Conservation (phyloP, 2,329 filamentous ascomycete genomes). For the Talaromyces verruculosus region DNA sequence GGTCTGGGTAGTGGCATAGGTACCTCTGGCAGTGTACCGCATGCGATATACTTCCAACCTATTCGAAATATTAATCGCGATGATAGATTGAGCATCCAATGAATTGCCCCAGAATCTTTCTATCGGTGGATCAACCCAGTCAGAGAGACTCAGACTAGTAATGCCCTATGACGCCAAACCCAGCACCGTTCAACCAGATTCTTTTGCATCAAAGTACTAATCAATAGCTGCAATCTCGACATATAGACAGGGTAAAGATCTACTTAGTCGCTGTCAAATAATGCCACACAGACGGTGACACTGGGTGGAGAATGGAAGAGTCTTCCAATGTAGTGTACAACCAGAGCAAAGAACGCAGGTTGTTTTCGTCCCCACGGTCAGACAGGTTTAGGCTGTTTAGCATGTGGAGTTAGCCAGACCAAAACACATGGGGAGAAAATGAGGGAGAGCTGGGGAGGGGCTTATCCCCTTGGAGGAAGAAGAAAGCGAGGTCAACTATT, state of each 20-base stretch:
- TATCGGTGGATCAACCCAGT: background rate
- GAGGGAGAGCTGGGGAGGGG: slow-evolving; percentile 9
- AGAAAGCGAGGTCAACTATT: background rate
- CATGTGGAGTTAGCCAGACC: slow-evolving; percentile 1
- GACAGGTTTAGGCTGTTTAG: background rate
- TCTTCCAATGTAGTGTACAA: background rate
- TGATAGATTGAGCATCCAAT: background rate
- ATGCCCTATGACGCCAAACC: slow-evolving; percentile 19
- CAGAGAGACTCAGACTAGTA: background rate
- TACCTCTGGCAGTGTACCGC: background rate
- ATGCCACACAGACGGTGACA: background rate
- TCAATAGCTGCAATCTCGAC: background rate
- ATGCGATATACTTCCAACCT: background rate
- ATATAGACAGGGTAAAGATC: background rate
- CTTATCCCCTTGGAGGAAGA: background rate
- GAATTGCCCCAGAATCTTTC: background rate
- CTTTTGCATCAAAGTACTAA: background rate
- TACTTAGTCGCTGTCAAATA: background rate
- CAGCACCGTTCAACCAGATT: background rate
- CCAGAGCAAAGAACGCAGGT: background rate
- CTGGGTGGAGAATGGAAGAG: background rate
- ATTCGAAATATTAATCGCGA: background rate
- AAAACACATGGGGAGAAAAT: background rate
- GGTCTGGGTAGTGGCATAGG: background rate
- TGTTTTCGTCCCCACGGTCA: slow-evolving; percentile 4